A percentile compares a stretch with the other conserved stretches of the same genome.
phyloP scores from a whole-genome alignment of 2,329 filamentous ascomycete genomes.

The Pseudogymnoascus sp. region DNA sequence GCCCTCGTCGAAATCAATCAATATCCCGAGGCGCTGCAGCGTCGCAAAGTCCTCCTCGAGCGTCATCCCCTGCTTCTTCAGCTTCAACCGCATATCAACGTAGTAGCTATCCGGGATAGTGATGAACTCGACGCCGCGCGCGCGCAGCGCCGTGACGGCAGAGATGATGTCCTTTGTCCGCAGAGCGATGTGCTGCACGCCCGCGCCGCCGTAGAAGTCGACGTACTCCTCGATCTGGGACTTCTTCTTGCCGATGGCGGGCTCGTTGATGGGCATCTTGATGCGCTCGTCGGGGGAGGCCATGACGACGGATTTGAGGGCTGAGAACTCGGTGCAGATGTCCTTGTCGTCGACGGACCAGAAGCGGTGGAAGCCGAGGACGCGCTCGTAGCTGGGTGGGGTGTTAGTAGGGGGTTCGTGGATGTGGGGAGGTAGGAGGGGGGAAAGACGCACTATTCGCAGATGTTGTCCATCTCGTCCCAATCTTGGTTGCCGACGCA shows the following conservation, averaged over 20 bases:
- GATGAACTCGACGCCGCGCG: conserved; percentile 90
- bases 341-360: conserved; percentile 93
- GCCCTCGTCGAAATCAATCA: conserved; percentile 91
- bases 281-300: conserved; percentile 73
- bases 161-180: conserved; percentile 72
- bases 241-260: conserved; percentile 79
- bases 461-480: conserved; percentile 69
- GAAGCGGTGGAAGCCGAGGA: conserved; percentile 90
- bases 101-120: conserved; percentile 84
- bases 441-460: conserved; percentile 38
- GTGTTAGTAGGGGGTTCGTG: neutral
- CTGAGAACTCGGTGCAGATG: conserved; percentile 87
- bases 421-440: neutral
- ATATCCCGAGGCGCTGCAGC: conserved; percentile 69
- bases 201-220: conserved; percentile 79
- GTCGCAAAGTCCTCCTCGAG: conserved; percentile 73
- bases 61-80: conserved; percentile 53
- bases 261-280: conserved; percentile 99
- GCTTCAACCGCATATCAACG: conserved; percentile 60
- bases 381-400: conserved; percentile 59
- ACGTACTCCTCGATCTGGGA: conserved; percentile 93
- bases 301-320: conserved; percentile 86
- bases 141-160: conserved; percentile 68
- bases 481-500: conserved; percentile 97
- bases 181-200: conserved; percentile 89